A percentile compares a stretch with the other conserved stretches of the same genome.
Evolutionary conservation across 441 rosid species (phyloP).

Genomic region (Brassica hybrid): DNA sequence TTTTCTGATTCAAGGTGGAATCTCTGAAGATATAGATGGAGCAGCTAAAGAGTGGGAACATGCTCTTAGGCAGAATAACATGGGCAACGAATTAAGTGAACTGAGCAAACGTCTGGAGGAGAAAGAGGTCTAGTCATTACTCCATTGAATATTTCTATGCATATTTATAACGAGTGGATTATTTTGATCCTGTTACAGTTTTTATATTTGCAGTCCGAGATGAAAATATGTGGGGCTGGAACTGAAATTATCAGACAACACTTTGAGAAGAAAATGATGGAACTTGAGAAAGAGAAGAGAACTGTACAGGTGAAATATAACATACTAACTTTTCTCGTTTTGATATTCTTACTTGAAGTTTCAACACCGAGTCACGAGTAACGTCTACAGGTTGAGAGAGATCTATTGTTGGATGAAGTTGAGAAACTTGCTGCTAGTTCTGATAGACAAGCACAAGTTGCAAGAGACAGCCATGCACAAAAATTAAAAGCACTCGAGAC

Average conservation of each 20-base stretch:
- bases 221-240: conserved; percentile 58
- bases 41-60: conserved; percentile 75
- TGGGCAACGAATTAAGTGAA: conserved; percentile 71
- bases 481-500: conserved; percentile 69
- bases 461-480: conserved; percentile 55
- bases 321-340: conserved; percentile 24
- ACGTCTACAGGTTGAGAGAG: conserved; percentile 63
- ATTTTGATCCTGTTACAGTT: background rate
- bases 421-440: conserved; percentile 62
- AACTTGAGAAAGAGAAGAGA: conserved; percentile 74
- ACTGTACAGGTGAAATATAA: conserved; percentile 55
- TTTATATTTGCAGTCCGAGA: conserved; percentile 59
- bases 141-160: conserved; percentile 5
- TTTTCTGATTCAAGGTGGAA: conserved; percentile 43
- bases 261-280: conserved; percentile 69
- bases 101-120: conserved; percentile 66
- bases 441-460: conserved; percentile 57
- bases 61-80: conserved; percentile 54
- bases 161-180: background rate
- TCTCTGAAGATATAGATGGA: conserved; percentile 60
- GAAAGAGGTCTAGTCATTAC: conserved; percentile 62
- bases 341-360: conserved; percentile 7
- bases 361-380: conserved; percentile 24
- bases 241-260: conserved; percentile 65
- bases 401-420: conserved; percentile 58